A percentile compares a stretch with the other conserved stretches of the same genome.
phyloP scores from a whole-genome alignment of 495 filamentous ascomycete genomes.

The Penicillium flavigenum region DNA sequence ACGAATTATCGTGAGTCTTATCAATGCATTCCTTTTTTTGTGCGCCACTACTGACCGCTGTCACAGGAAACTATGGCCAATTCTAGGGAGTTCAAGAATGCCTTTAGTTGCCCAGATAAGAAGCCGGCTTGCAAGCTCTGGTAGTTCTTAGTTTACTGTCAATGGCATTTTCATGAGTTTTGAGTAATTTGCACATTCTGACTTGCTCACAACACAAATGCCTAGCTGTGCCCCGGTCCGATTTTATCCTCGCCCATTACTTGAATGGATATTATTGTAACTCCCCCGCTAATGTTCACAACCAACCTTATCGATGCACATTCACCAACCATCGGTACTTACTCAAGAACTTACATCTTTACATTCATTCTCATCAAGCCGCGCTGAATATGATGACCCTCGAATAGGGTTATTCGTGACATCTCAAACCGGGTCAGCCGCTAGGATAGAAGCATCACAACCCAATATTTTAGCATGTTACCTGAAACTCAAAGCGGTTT shows the following conservation, averaged over 20 bases:
- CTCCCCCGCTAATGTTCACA: not conserved
- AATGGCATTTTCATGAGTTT: not conserved
- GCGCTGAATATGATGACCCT: not conserved
- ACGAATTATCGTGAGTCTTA: slow-evolving; percentile 53
- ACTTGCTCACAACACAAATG: not conserved
- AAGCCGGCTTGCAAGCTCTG: slow-evolving; percentile 70
- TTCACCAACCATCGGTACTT: not conserved
- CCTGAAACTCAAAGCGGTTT: not conserved
- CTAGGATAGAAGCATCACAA: not conserved
- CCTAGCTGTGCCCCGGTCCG: not conserved
- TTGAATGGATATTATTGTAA: not conserved
- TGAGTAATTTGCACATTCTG: not conserved
- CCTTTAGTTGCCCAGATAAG: slow-evolving; percentile 62
- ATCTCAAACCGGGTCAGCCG: not conserved
- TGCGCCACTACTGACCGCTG: slow-evolving; percentile 16
- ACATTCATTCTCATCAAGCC: not conserved
- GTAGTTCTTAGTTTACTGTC: slow-evolving; percentile 34
- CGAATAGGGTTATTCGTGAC: not conserved
- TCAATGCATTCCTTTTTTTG: not conserved
- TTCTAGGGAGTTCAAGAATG: slow-evolving; percentile 64
- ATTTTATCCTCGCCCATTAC: not conserved
- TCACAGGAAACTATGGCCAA: slow-evolving; percentile 61
- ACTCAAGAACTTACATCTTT: not conserved
- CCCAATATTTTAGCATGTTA: not conserved
- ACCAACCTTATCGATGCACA: not conserved